These are phyloP conservation scores for Bonia amplexicaulis DNA, from an alignment of 176 grass and related monocot genomes.

Conservation along the genomic window DNA sequence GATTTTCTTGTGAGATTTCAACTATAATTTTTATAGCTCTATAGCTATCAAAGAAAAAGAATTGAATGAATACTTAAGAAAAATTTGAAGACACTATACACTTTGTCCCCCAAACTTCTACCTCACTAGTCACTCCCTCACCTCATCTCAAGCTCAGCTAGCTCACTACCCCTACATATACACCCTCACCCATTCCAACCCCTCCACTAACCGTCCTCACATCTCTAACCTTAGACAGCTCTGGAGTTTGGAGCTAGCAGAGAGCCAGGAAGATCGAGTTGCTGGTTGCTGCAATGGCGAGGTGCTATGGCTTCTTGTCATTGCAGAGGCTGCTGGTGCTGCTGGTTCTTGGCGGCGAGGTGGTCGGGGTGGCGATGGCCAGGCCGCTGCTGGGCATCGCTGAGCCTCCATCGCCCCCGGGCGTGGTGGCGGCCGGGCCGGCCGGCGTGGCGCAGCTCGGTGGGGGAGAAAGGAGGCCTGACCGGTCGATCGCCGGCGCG, in stretches of 20 bases:
- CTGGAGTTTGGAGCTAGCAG: background rate
- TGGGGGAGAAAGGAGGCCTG: constrained; percentile 7
- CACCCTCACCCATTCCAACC: background rate
- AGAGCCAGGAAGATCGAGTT: background rate
- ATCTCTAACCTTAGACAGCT: background rate
- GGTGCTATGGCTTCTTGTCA: background rate
- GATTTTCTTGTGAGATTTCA: no score
- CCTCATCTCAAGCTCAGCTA: constrained; percentile 3
- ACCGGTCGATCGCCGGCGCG: constrained; percentile 60
- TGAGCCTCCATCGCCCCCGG: constrained; percentile 25
- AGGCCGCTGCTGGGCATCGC: constrained; percentile 45
- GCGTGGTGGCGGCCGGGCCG: constrained; percentile 19
- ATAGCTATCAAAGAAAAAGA: no score
- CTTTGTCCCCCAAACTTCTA: constrained; percentile 11
- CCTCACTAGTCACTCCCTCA: background rate
- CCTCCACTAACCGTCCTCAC: background rate
- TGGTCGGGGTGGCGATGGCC: background rate
- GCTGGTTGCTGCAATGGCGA: constrained; percentile 13
- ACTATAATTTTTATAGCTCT: no score
- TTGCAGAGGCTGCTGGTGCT: constrained; percentile 22
- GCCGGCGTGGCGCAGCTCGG: background rate
- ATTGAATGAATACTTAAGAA: no score
- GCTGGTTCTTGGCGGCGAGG: background rate
- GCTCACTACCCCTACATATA: constrained; percentile 1
- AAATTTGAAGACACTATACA: no score